A percentile compares a stretch with the other conserved stretches of the same genome.
phyloP scores from a whole-genome alignment of 225 moss, liverwort and hornwort genomes.

The Polytrichum commune region DNA sequence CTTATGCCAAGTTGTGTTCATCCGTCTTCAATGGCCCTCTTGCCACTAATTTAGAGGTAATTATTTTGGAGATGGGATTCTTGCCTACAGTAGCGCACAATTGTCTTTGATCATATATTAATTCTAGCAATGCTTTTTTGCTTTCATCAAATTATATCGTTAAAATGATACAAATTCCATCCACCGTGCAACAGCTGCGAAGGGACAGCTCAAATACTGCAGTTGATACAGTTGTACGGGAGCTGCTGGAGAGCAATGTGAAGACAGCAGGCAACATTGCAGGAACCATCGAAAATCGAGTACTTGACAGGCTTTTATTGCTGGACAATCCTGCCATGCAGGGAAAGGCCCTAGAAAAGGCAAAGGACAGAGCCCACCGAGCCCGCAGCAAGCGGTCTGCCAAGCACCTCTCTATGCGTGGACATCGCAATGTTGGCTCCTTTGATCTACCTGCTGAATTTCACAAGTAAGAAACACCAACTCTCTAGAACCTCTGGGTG shows the following conservation, averaged over 20 bases:
- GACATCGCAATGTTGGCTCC: constrained; percentile 70
- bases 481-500: not conserved
- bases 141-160: not conserved
- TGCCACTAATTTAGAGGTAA: constrained; percentile 40
- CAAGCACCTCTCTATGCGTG: constrained; percentile 60
- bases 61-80: not conserved
- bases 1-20: constrained; percentile 46
- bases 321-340: constrained; percentile 75
- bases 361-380: constrained; percentile 49
- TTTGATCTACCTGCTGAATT: constrained; percentile 50
- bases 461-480: constrained; percentile 27
- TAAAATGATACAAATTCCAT: too few relatives aligned
- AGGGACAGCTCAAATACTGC: constrained; percentile 32
- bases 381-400: constrained; percentile 56
- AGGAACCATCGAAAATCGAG: constrained; percentile 53
- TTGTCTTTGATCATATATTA: too few relatives aligned
- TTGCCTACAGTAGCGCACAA: not conserved
- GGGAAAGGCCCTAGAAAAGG: constrained; percentile 50
- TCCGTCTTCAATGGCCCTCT: constrained; percentile 58
- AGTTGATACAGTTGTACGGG: constrained; percentile 52
- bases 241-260: constrained; percentile 57
- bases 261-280: constrained; percentile 58
- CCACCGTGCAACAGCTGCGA: constrained; percentile 28
- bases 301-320: constrained; percentile 56
- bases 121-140: not conserved